Evolutionary conservation across 768 basidiomycete genomes (phyloP).

Genomic region (Lactarius sanguifluus): DNA sequence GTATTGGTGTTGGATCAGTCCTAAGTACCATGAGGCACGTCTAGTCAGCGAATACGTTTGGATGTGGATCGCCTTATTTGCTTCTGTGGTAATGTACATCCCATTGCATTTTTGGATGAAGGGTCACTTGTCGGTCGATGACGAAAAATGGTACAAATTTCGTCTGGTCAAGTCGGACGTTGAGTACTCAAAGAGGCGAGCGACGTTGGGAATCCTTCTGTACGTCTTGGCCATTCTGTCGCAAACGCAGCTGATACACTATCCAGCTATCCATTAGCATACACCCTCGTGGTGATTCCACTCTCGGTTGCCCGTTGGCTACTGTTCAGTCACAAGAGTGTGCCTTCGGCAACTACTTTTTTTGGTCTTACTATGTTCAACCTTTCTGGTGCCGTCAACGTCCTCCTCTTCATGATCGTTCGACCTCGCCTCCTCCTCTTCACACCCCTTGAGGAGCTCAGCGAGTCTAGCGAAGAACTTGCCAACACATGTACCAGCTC

Average conservation of each 20-base stretch:
- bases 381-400: no score
- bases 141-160: conserved; percentile 39
- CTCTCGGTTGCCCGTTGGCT: conserved; percentile 45
- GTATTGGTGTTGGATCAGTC: conserved; percentile 49
- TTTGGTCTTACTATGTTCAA: conserved; percentile 36
- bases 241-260: not conserved
- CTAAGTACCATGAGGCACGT: conserved; percentile 34
- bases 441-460: no score
- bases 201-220: conserved; percentile 32
- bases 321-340: conserved; percentile 31
- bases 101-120: conserved; percentile 40
- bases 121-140: conserved; percentile 37
- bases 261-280: conserved; percentile 41
- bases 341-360: conserved; percentile 38
- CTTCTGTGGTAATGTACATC: conserved; percentile 39
- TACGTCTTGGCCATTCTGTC: conserved; percentile 22
- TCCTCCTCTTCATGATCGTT: no score
- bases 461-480: no score
- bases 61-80: conserved; percentile 43
- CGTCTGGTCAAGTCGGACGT: conserved; percentile 22
- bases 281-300: conserved; percentile 42
- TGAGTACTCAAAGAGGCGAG: conserved; percentile 11
- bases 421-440: no score
- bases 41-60: conserved; percentile 47
- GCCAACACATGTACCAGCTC: no score